These are phyloP conservation scores for Byssothecium circinans DNA, from an alignment of 2,329 filamentous ascomycete species.

Conservation along the genomic window DNA sequence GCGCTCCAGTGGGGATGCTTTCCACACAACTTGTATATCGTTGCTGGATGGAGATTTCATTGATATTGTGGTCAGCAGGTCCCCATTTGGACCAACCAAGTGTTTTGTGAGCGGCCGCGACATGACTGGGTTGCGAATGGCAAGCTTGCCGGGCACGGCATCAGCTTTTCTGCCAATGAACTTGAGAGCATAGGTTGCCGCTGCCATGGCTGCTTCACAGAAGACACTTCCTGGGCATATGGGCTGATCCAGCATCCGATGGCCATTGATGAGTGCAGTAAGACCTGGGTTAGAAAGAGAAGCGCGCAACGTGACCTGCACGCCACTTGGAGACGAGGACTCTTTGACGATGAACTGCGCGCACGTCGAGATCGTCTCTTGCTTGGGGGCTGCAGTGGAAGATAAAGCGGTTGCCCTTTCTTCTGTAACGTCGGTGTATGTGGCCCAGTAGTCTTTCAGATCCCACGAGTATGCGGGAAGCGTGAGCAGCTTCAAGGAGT, in stretches of 20 bases:
- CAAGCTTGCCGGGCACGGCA: not conserved
- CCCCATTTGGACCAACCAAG: constrained; percentile 13
- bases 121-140: constrained; percentile 12
- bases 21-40: constrained; percentile 6
- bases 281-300: not conserved
- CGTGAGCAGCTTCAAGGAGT: constrained; percentile 1
- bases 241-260: not conserved
- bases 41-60: constrained; percentile 12
- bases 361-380: not conserved
- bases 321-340: not conserved
- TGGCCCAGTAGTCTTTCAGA: constrained; percentile 37
- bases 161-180: constrained; percentile 13
- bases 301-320: constrained; percentile 1
- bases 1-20: constrained; percentile 3
- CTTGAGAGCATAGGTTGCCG: constrained; percentile 16
- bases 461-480: constrained; percentile 41
- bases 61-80: constrained; percentile 7
- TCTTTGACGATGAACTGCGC: constrained; percentile 1
- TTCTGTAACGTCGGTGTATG: not conserved
- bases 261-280: constrained; percentile 1
- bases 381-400: not conserved
- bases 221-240: constrained; percentile 16
- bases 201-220: constrained; percentile 10
- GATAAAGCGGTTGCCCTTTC: not conserved
- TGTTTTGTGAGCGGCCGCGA: constrained; percentile 10